These are phyloP conservation scores for Elsinoe arachidis DNA, from an alignment of 2,329 filamentous ascomycete species.

Conservation along the genomic window DNA sequence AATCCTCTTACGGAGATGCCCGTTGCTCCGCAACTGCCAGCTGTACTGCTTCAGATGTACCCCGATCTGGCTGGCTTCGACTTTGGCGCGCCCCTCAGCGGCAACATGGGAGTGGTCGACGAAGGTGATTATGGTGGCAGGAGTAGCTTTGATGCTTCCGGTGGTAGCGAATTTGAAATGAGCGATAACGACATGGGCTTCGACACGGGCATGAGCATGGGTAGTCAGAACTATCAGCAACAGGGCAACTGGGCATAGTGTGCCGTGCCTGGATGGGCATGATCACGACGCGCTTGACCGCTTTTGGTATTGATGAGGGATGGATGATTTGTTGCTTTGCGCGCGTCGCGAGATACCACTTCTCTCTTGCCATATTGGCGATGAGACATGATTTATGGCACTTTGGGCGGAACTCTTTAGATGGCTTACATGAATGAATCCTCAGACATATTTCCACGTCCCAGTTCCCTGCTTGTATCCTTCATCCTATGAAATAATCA, in stretches of 20 bases:
- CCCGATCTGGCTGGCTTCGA: slow-evolving; percentile 85
- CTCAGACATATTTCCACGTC: background rate
- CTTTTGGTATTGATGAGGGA: background rate
- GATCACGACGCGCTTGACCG: background rate
- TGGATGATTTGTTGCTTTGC: background rate
- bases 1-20: slow-evolving; percentile 30
- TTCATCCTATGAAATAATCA: too few relatives aligned
- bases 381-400: slow-evolving; percentile 1
- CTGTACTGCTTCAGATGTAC: slow-evolving; percentile 82
- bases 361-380: background rate
- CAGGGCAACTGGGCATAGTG: background rate
- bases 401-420: background rate
- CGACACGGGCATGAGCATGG: background rate
- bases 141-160: slow-evolving; percentile 69
- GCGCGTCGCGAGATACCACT: background rate
- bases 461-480: background rate
- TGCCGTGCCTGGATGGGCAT: background rate
- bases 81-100: slow-evolving; percentile 51
- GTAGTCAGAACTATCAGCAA: background rate
- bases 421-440: background rate
- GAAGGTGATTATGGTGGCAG: slow-evolving; percentile 66
- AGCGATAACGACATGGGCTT: slow-evolving; percentile 4
- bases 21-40: slow-evolving; percentile 56
- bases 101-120: slow-evolving; percentile 50
- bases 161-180: slow-evolving; percentile 47